Conservation (phyloP, 2,329 filamentous ascomycete species). For the Trematosphaeria pertusa region DNA sequence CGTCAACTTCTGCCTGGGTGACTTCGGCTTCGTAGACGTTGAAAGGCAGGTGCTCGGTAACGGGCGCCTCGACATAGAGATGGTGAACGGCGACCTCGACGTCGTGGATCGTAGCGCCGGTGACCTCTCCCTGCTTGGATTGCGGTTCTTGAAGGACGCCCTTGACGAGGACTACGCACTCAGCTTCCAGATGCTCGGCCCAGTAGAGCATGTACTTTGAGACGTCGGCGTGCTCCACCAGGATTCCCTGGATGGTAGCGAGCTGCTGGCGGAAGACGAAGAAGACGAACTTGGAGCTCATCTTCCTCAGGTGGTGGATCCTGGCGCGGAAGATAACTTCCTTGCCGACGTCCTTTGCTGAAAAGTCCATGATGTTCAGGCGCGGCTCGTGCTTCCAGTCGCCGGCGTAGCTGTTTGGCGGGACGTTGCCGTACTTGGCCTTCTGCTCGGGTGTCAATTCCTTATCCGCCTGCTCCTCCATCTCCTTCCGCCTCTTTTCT, state of each 20-base stretch:
- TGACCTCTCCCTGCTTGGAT: constrained; percentile 69
- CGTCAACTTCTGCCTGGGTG: constrained; percentile 62
- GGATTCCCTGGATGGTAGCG: constrained; percentile 82
- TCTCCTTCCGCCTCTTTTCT: constrained; percentile 55
- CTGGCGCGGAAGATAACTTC: constrained; percentile 73
- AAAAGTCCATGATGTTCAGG: constrained; percentile 60
- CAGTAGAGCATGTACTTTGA: constrained; percentile 82
- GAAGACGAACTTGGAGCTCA: constrained; percentile 85
- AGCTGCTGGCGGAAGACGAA: constrained; percentile 85
- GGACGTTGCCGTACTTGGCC: constrained; percentile 64
- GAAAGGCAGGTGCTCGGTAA: constrained; percentile 70
- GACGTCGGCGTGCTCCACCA: constrained; percentile 68
- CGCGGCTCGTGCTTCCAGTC: constrained; percentile 57
- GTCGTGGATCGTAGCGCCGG: constrained; percentile 76
- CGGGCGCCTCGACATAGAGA: constrained; percentile 67
- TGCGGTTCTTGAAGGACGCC: constrained; percentile 77
- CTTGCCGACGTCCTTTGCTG: constrained; percentile 61
- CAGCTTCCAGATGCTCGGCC: constrained; percentile 81
- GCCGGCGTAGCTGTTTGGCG: constrained; percentile 65
- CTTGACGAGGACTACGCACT: constrained; percentile 78
- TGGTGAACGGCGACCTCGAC: constrained; percentile 76
- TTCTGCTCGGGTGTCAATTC: constrained; percentile 66
- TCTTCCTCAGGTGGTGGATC: constrained; percentile 78
- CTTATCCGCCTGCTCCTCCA: constrained; percentile 55
- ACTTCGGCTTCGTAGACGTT: constrained; percentile 75